Conservation (phyloP, 176 grass and related monocot genomes). For the Dendrocalamus sinicus region DNA sequence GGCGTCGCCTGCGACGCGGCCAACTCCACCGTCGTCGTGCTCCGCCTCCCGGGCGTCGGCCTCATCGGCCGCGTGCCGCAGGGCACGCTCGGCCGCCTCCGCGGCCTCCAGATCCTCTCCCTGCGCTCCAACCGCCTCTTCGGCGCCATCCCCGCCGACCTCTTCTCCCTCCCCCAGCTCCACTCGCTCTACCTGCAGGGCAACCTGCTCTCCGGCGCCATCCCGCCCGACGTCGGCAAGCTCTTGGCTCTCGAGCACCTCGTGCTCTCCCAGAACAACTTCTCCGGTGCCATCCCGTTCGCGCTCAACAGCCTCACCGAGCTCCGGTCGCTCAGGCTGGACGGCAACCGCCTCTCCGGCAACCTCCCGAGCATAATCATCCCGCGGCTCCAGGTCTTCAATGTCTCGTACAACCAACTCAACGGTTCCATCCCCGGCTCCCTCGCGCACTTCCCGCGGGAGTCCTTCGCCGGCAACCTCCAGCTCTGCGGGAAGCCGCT, state of each 20-base stretch:
- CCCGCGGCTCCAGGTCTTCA: constrained; percentile 47
- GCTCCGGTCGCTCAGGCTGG: constrained; percentile 49
- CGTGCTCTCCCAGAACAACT: constrained; percentile 60
- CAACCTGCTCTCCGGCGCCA: constrained; percentile 56
- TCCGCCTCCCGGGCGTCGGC: constrained; percentile 72
- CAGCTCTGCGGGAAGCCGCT: constrained; percentile 65
- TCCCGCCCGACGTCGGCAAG: constrained; percentile 36
- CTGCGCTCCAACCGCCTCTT: constrained; percentile 77
- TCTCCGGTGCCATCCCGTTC: constrained; percentile 56
- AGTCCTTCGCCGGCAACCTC: constrained; percentile 62
- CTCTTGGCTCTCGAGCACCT: constrained; percentile 61
- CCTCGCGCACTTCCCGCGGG: constrained; percentile 54
- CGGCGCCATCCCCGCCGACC: constrained; percentile 62
- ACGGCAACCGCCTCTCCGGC: constrained; percentile 67
- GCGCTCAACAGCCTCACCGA: constrained; percentile 35
- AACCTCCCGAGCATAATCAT: constrained; percentile 66
- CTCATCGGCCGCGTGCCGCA: constrained; percentile 56
- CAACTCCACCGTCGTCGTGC: constrained; percentile 51
- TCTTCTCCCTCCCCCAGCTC: constrained; percentile 51
- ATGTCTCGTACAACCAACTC: constrained; percentile 76
- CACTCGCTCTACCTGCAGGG: constrained; percentile 62
- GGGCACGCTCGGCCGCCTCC: constrained; percentile 46
- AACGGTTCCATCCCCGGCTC: constrained; percentile 71
- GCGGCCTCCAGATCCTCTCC: constrained; percentile 55
- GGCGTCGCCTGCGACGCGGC: constrained; percentile 63